These are phyloP conservation scores for Ophiostoma perfectum DNA, from an alignment of 2,329 filamentous ascomycete genomes.

Conservation along the genomic window DNA sequence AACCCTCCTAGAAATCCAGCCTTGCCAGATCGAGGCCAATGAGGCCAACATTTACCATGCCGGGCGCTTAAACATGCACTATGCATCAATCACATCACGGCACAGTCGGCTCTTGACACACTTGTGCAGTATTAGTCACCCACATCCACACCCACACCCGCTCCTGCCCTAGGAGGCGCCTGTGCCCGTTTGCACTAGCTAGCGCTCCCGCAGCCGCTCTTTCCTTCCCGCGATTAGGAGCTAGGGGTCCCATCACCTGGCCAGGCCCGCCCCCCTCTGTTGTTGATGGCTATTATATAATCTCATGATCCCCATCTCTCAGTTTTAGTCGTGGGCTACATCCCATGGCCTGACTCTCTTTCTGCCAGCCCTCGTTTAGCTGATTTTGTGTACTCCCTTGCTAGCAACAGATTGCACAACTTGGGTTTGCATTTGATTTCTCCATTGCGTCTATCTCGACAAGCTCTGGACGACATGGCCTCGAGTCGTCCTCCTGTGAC, in stretches of 20 bases:
- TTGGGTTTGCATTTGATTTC: neutral
- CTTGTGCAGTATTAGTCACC: neutral
- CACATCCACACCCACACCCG: neutral
- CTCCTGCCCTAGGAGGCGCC: neutral
- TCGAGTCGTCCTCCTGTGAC: neutral
- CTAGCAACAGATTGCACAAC: too few relatives aligned
- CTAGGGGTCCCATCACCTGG: constrained; percentile 1
- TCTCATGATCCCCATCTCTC: neutral
- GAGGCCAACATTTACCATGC: neutral
- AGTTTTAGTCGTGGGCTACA: neutral
- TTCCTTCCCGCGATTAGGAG: neutral
- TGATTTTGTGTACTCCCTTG: too few relatives aligned
- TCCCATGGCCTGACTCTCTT: neutral
- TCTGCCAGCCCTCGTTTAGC: too few relatives aligned
- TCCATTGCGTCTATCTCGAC: neutral
- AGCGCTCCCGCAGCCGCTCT: constrained; percentile 6
- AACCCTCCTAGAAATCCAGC: neutral
- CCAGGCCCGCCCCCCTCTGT: neutral
- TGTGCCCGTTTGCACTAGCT: neutral
- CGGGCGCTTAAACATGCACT: neutral
- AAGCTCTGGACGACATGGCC: neutral
- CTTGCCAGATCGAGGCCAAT: neutral
- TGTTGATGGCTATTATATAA: neutral
- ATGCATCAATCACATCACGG: neutral
- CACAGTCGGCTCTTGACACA: neutral